These are phyloP conservation scores for Myxozyma monticola DNA, from an alignment of 805 yeast genomes.

Conservation along the genomic window DNA sequence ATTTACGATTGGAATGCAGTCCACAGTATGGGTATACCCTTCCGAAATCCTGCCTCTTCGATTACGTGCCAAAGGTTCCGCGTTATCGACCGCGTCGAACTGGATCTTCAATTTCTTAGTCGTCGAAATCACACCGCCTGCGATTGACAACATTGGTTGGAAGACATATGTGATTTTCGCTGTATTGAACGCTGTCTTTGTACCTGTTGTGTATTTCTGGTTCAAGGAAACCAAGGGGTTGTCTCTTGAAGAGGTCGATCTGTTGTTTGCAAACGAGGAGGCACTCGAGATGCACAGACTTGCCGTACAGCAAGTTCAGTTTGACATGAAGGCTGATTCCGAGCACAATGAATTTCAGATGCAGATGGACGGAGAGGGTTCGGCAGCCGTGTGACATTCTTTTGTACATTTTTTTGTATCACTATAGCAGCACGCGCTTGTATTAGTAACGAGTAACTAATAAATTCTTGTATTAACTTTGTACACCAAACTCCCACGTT, in stretches of 20 bases:
- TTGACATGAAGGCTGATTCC: no score
- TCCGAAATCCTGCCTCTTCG: constrained; percentile 18
- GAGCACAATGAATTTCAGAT: no score
- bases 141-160: constrained; percentile 51
- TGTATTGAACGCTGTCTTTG: constrained; percentile 42
- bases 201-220: constrained; percentile 7
- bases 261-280: constrained; percentile 12
- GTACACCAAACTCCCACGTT: no score
- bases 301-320: no score
- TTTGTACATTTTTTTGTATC: no score
- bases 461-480: no score
- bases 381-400: no score
- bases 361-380: no score
- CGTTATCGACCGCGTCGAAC: constrained; percentile 13
- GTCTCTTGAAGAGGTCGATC: constrained; percentile 36
- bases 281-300: constrained; percentile 6
- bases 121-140: constrained; percentile 50
- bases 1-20: constrained; percentile 20
- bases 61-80: constrained; percentile 6
- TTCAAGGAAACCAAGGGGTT: constrained; percentile 35
- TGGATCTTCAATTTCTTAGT: constrained; percentile 17
- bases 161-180: constrained; percentile 63
- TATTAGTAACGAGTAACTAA: no score
- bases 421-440: no score
- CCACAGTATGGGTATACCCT: constrained; percentile 27